Base-by-base conservation (phyloP, 805 yeast species). In the Candida peoriensis region DNA sequence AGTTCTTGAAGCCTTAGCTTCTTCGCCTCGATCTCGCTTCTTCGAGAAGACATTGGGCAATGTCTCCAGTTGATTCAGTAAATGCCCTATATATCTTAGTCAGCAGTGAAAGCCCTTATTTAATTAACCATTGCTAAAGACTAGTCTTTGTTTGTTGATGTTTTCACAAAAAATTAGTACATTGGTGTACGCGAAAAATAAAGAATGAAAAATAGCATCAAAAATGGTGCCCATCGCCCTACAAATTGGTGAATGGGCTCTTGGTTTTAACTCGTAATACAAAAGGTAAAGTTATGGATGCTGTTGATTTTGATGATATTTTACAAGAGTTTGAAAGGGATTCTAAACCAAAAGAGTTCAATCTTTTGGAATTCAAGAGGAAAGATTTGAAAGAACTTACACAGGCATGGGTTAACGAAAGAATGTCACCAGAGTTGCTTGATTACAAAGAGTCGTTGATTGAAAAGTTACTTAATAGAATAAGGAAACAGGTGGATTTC, bases 371-470 rank as follows among this genome's bases (percentile, higher is more conserved):
- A 36, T 29, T 45, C 32, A 51, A 63, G 43, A 50, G 54, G 14
- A 52, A 57, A 13, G 72, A 78, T 35, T 53, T 70, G 20, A 51
- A 59, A 23, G 57, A 57, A 21, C 61, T 89, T 28, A 66, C 74
- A 16, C 69, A 66, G 20, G 76, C 78, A 3, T 90, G 96, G 97
- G 61, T 82, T 20, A 74, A 81, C 34, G 98, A 93, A 55, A 69
- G 96, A 36, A 77, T 77, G 69, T 67, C 93, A 1, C 97, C 97
- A 0, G 96, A 86, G 39, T 60, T 93, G n/a, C 61, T 90, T 29
- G 84, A 81, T 2, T 90, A 82, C 53, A 78, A 86, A 39, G 69
- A 68, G 12, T 66, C 60, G 4, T 62, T 88, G 24, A 57, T 93
- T 48, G 70, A 70, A 4, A 57, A 77, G 24, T 69, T 84, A 16